Conservation (phyloP, 2,329 filamentous ascomycete species). For the Zymoseptoria brevis region DNA sequence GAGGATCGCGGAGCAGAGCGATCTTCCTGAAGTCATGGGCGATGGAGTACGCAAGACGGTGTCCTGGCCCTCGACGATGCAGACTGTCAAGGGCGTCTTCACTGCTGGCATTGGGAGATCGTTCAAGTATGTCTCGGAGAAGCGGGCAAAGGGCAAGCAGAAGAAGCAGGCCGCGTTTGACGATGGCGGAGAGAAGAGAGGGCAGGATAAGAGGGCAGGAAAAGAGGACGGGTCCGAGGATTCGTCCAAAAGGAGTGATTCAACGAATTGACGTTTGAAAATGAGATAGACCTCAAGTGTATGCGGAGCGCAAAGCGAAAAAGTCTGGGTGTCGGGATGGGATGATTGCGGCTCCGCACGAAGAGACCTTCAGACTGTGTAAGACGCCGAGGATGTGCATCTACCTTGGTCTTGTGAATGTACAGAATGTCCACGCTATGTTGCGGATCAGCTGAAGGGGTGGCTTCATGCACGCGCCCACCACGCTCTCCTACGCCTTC, state of each 20-base stretch:
- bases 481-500: no score
- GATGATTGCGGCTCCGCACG: neutral
- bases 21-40: constrained; percentile 63
- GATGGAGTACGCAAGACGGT: constrained; percentile 80
- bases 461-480: neutral
- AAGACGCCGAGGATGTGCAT: neutral
- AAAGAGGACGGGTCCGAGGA: neutral
- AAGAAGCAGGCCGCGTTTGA: constrained; percentile 45
- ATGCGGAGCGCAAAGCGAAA: neutral
- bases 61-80: constrained; percentile 81
- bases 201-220: neutral
- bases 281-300: neutral
- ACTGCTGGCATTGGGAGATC: constrained; percentile 67
- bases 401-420: neutral
- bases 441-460: neutral
- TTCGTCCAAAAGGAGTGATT: neutral
- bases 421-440: neutral
- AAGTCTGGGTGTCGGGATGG: neutral
- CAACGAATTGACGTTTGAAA: neutral
- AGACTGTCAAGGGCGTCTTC: constrained; percentile 75
- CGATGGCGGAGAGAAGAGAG: constrained; percentile 57
- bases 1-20: constrained; percentile 66
- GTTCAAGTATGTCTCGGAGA: constrained; percentile 73
- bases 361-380: neutral
- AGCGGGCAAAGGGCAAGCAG: constrained; percentile 44